phyloP scores from a whole-genome alignment of 2,329 filamentous ascomycete genomes.

The Westerdykella sp. region DNA sequence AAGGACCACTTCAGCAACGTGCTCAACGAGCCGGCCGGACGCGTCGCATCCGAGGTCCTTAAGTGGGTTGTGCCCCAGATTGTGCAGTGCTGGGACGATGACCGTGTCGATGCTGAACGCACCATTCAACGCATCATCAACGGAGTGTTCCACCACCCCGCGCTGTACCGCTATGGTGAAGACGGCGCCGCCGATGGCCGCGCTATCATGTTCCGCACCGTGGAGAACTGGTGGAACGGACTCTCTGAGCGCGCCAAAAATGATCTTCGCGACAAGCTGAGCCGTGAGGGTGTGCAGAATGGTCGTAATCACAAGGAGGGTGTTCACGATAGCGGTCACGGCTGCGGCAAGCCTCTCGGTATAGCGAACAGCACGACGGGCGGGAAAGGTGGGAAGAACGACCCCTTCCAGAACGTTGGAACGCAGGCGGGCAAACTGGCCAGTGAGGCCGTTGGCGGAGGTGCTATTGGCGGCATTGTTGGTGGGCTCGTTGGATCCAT shows the following conservation, averaged over 20 bases:
- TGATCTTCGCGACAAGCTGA: slow-evolving; percentile 67
- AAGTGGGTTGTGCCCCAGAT: slow-evolving; percentile 85
- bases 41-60: slow-evolving; percentile 70
- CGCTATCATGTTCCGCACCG: slow-evolving; percentile 67
- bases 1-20: slow-evolving; percentile 93
- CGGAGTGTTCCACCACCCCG: slow-evolving; percentile 84
- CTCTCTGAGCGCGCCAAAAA: slow-evolving; percentile 58
- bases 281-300: slow-evolving; percentile 67
- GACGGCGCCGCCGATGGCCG: slow-evolving; percentile 70
- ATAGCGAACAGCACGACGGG: slow-evolving; percentile 58
- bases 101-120: slow-evolving; percentile 60
- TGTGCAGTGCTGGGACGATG: slow-evolving; percentile 81
- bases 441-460: slow-evolving; percentile 56
- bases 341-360: slow-evolving; percentile 71
- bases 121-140: slow-evolving; percentile 70
- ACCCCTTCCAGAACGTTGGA: slow-evolving; percentile 26
- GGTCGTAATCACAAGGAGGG: slow-evolving; percentile 84
- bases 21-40: slow-evolving; percentile 82
- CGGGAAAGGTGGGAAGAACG: slow-evolving; percentile 38
- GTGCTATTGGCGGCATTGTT: slow-evolving; percentile 63
- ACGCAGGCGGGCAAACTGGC: slow-evolving; percentile 47
- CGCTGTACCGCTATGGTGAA: slow-evolving; percentile 62
- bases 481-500: slow-evolving; percentile 58
- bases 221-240: slow-evolving; percentile 75
- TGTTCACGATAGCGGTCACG: slow-evolving; percentile 76